Evolutionary conservation across 78 protist species (phyloP).

Genomic region (Dictyostelium citrinum): DNA sequence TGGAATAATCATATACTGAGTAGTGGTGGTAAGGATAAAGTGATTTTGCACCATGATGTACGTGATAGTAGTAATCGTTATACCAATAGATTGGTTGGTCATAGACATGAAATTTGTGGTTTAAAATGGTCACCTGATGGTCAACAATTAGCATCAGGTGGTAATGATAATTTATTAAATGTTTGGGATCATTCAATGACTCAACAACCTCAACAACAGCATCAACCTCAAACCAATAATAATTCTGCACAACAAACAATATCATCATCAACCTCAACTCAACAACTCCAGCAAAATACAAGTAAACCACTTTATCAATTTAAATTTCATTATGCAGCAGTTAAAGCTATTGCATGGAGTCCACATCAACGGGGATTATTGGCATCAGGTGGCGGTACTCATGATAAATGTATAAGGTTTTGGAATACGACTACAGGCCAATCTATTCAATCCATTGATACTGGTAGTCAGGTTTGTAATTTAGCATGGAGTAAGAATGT

Average conservation of each 20-base stretch:
- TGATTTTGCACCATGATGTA: constrained; percentile 92
- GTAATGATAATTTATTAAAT: constrained; percentile 97
- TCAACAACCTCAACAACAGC: neutral
- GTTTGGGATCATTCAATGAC: constrained; percentile 84
- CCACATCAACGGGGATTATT: constrained; percentile 94
- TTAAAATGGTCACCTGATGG: constrained; percentile 97
- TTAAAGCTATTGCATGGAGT: constrained; percentile 99
- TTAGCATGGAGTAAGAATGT: constrained; percentile 92
- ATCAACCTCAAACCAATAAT: neutral
- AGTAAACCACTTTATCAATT: constrained; percentile 58
- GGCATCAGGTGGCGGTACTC: constrained; percentile 99
- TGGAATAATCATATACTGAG: constrained; percentile 91
- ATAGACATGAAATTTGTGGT: constrained; percentile 97
- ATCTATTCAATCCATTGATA: constrained; percentile 75
- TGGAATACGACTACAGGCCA: constrained; percentile 94
- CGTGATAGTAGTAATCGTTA: constrained; percentile 33
- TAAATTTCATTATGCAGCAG: constrained; percentile 94
- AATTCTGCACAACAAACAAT: constrained; percentile 3
- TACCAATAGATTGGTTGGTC: constrained; percentile 80
- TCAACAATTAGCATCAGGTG: constrained; percentile 97
- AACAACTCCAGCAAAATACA: neutral
- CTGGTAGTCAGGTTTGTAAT: constrained; percentile 87
- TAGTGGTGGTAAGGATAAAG: constrained; percentile 79
- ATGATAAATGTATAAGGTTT: constrained; percentile 95
- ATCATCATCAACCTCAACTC: neutral